Percentiles rank a stretch among this genome's conserved stretches.
Conservation (phyloP, 345 rosid species). For the Gossypioides kirkii region DNA sequence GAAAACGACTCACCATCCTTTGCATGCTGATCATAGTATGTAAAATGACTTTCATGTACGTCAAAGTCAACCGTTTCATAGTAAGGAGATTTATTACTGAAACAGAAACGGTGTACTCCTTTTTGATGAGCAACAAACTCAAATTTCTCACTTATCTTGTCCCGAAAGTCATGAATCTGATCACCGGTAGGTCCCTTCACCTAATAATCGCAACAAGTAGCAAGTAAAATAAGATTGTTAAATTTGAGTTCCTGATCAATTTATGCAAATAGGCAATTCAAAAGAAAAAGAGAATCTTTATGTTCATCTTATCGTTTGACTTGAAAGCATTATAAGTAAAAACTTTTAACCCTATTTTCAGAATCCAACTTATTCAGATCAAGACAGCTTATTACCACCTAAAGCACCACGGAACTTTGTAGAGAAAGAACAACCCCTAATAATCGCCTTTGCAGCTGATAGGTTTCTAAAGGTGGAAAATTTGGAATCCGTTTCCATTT, state of each 20-base stretch:
- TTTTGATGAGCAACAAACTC: slow-evolving; percentile 53
- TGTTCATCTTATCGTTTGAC: neutral
- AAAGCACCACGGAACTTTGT: neutral
- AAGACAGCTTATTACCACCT: neutral
- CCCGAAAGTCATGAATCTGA: slow-evolving; percentile 55
- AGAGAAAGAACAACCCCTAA: neutral
- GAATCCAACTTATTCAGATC: neutral
- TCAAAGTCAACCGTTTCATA: slow-evolving; percentile 70
- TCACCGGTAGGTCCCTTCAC: slow-evolving; percentile 62
- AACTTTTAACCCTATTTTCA: neutral
- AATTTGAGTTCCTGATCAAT: neutral
- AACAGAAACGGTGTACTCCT: slow-evolving; percentile 68
- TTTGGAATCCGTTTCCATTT: slow-evolving; percentile 6
- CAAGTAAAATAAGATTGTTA: neutral
- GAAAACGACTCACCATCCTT: slow-evolving; percentile 47
- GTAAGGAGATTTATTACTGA: slow-evolving; percentile 66
- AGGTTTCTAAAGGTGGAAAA: neutral
- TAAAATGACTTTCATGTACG: slow-evolving; percentile 57
- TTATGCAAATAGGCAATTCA: neutral
- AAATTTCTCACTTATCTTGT: slow-evolving; percentile 61
- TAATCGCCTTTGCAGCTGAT: neutral
- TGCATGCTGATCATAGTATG: slow-evolving; percentile 62
- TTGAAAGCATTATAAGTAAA: neutral
- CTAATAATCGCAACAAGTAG: slow-evolving; percentile 28
- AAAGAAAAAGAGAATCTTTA: neutral